Evolutionary conservation across 495 filamentous ascomycete species (phyloP).

Genomic region (Penicillium diatomitis): DNA sequence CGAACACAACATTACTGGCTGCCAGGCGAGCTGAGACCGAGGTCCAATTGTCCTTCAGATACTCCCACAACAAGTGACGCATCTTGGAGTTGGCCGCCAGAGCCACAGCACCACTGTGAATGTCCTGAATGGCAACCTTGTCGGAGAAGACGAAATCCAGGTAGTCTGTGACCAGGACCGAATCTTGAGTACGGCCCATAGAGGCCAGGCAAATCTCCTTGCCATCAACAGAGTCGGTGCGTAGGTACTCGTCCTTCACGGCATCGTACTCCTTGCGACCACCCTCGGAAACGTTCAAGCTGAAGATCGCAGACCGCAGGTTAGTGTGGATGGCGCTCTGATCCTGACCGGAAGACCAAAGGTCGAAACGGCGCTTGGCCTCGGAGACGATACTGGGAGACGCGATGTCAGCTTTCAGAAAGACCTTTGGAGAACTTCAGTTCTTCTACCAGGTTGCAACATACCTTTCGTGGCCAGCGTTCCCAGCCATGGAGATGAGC

Average conservation of each 20-base stretch:
- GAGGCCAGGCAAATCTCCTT: slow-evolving; percentile 74
- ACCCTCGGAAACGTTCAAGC: slow-evolving; percentile 60
- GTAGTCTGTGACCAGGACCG: slow-evolving; percentile 57
- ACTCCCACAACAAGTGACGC: slow-evolving; percentile 70
- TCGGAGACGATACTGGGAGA: slow-evolving; percentile 51
- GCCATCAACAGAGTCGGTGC: slow-evolving; percentile 75
- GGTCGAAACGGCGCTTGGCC: slow-evolving; percentile 64
- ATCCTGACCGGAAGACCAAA: slow-evolving; percentile 58
- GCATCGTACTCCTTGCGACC: slow-evolving; percentile 58
- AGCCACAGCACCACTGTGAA: slow-evolving; percentile 66
- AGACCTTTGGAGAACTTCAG: too few relatives aligned
- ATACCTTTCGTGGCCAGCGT: slow-evolving; percentile 62
- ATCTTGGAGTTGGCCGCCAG: slow-evolving; percentile 62
- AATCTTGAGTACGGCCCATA: slow-evolving; percentile 64
- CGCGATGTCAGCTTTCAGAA: slow-evolving; percentile 13
- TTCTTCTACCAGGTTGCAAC: slow-evolving; percentile 10
- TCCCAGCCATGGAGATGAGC: slow-evolving; percentile 64
- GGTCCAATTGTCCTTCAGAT: slow-evolving; percentile 71
- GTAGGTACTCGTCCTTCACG: slow-evolving; percentile 73
- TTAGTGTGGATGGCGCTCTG: slow-evolving; percentile 66
- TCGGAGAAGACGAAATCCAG: slow-evolving; percentile 75
- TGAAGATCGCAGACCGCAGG: slow-evolving; percentile 71
- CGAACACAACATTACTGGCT: slow-evolving; percentile 74
- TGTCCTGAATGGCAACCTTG: slow-evolving; percentile 68
- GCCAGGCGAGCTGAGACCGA: slow-evolving; percentile 57